Evolutionary conservation across 371 early-diverging fungal genomes (phyloP).

Genomic region (Actinomortierella ambigua): DNA sequence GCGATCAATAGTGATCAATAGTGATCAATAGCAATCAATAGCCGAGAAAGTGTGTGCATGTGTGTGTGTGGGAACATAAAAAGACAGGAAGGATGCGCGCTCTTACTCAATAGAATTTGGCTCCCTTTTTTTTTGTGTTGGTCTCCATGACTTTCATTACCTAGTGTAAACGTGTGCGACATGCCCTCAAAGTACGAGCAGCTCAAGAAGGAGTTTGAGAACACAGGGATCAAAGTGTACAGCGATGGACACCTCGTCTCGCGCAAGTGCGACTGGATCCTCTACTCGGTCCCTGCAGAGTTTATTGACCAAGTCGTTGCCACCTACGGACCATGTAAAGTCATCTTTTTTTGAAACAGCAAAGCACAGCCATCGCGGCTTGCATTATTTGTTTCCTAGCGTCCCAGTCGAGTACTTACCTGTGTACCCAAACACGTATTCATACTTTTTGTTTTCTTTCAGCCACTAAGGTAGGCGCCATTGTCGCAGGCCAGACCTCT

Average conservation of each 20-base stretch:
- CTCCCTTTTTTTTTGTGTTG: not conserved
- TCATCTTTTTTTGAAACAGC: no score
- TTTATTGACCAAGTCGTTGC: slow-evolving; percentile 81
- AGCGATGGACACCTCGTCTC: slow-evolving; percentile 86
- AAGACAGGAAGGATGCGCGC: no score
- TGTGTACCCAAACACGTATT: no score
- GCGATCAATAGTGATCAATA: no score
- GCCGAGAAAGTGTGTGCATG: no score
- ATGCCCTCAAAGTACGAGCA: slow-evolving; percentile 72
- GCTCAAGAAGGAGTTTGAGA: slow-evolving; percentile 64
- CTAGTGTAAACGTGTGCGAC: slow-evolving; percentile 87
- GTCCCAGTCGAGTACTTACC: no score
- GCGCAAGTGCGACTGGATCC: slow-evolving; percentile 85
- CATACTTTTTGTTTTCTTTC: no score
- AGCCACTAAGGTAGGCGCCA: slow-evolving; percentile 89
- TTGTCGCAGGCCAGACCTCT: slow-evolving; percentile 90
- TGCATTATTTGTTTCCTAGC: no score
- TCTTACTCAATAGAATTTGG: no score
- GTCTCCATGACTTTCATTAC: not conserved
- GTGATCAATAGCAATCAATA: no score
- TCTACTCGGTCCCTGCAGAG: slow-evolving; percentile 95
- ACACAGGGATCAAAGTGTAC: slow-evolving; percentile 66
- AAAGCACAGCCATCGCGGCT: no score
- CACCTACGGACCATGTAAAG: slow-evolving; percentile 82
- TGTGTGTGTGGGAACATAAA: no score